Conservation (phyloP, 1,284 basidiomycete genomes). For the Waitea zeae region DNA sequence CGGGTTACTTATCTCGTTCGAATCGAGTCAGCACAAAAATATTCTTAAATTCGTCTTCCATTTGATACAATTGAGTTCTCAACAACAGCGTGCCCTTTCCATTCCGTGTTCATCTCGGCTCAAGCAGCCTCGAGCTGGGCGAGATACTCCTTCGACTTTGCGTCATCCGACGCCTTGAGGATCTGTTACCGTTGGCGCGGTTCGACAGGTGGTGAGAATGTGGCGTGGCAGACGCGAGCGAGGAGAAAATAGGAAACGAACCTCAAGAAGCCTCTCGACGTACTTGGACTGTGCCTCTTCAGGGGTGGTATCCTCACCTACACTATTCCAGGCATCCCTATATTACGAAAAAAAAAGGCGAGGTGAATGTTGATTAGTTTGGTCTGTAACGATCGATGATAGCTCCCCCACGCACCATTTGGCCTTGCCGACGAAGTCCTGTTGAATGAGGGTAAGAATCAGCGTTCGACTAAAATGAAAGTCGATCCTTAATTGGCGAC, state of each 20-base stretch:
- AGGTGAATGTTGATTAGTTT: conserved; percentile 5
- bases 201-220: not conserved
- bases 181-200: no score
- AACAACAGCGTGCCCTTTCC: no score
- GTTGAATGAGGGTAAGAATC: no score
- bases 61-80: no score
- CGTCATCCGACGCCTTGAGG: conserved; percentile 29
- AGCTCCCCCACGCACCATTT: conserved; percentile 47
- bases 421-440: conserved; percentile 66
- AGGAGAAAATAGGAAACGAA: conserved; percentile 17
- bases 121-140: conserved; percentile 39
- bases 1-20: no score
- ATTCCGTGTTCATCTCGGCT: no score
- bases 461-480: no score
- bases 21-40: no score
- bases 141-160: conserved; percentile 39
- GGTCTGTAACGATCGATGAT: conserved; percentile 1
- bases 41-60: no score
- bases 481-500: no score
- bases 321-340: conserved; percentile 79
- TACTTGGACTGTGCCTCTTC: conserved; percentile 61
- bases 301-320: conserved; percentile 50
- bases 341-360: conserved; percentile 3
- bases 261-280: conserved; percentile 55
- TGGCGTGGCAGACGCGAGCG: not conserved